Evolutionary conservation across 305 asterid genomes (phyloP), one percentile per base, ranked within the genome.

Genomic region (Fraxinus xanthoxyloides): DNA sequence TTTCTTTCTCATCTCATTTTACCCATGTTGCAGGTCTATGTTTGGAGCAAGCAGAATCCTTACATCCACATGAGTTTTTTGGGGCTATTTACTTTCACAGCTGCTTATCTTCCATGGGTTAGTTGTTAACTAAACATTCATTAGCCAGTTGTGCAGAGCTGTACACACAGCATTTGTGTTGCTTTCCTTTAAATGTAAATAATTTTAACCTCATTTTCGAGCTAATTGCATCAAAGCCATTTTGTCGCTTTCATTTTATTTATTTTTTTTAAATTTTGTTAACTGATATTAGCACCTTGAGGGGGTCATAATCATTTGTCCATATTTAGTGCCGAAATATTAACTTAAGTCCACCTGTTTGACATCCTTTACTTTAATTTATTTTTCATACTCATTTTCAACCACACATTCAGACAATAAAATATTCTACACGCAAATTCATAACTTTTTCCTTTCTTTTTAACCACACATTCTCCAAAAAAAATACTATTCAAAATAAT

Each of bases 41-140:
- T 96, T 78, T 96, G 99, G 99, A 94, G 98, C 92, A 96, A 95
- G 93, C 99, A 95, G 92, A 95, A 95, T 80, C 98, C 98, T 0
- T 95, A 65, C 91, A 93, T 94, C 90, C 99, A 92, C 87, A 95
- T 95, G 99, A 95, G 98, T 89, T 95, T 95, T 85, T 88, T 95
- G 92, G 99, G 99, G 82, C 92, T 96, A 9, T 96, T 96, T 87
- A 96, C 98, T 80, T 96, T 96, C 89, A 96, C 98, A 28, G 99
- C 99, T 17, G 99, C 98, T 79, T 96, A 96, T 85, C 92, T 96
- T 87, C 99, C 99, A 83, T 96, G 99, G 99, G 99, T 96, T 70
- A 89, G 98, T 67, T 2, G 1, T 5, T 87, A 77, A 78, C 69
- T 82, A 78, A 31, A 26, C 43, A 72, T 72, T 40, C 81, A 32